Evolutionary conservation across 768 basidiomycete genomes (phyloP).

Genomic region (Sporobolomyces roseus): DNA sequence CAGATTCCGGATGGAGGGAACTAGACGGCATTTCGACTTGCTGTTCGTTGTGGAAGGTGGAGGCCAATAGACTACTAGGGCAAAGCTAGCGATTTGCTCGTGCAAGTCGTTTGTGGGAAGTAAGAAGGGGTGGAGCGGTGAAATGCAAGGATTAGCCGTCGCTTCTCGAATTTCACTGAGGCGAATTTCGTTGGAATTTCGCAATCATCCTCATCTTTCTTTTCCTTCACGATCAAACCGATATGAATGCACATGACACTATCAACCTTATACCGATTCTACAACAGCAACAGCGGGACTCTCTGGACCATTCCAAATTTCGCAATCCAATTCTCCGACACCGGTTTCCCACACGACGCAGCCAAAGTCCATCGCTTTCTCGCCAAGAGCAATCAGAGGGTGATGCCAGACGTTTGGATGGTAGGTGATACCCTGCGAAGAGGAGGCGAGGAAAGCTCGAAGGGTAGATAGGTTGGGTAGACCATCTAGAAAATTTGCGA

Average conservation of each 20-base stretch:
- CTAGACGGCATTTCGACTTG: no score
- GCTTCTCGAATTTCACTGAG: no score
- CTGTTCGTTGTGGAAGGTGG: not conserved
- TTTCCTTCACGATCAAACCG: no score
- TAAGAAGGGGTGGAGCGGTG: no score
- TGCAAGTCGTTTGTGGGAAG: no score
- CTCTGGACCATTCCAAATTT: conserved; percentile 56
- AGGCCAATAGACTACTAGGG: no score
- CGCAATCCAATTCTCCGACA: conserved; percentile 69
- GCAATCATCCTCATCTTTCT: no score
- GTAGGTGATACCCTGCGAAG: conserved; percentile 82
- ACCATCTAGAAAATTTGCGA: conserved; percentile 56
- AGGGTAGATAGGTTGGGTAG: conserved; percentile 69
- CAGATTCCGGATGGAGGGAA: not conserved
- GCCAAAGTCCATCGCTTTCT: conserved; percentile 50
- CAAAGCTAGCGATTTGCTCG: no score
- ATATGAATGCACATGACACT: not conserved
- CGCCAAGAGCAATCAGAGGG: conserved; percentile 71
- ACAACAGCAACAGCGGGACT: conserved; percentile 37
- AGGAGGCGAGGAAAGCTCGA: conserved; percentile 74
- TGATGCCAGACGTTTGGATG: conserved; percentile 86
- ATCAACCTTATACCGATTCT: conserved; percentile 21
- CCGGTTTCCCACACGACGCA: conserved; percentile 95
- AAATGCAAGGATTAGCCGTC: no score
- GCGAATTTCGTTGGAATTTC: no score